These are phyloP conservation scores for Ligustrum vulgare DNA, from an alignment of 257 asterid species.

Conservation along the genomic window DNA sequence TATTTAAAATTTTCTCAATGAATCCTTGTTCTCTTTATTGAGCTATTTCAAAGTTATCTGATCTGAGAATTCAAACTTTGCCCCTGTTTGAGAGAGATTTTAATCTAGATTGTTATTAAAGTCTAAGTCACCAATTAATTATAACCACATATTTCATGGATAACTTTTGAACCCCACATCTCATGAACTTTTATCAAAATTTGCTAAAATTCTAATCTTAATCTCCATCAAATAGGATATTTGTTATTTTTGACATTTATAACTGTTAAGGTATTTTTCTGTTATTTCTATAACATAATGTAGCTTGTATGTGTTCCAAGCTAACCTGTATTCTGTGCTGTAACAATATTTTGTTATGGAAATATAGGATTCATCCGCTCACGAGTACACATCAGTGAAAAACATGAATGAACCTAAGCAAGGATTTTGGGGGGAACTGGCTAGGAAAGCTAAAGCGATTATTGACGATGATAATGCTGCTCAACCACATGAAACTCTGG, in stretches of 20 bases:
- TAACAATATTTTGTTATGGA: slow-evolving; percentile 23
- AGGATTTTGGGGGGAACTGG: slow-evolving; percentile 89
- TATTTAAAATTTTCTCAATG: not conserved
- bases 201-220: too few species aligned
- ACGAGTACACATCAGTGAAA: slow-evolving; percentile 60
- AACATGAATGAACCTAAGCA: slow-evolving; percentile 65
- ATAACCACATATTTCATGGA: too few species aligned
- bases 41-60: slow-evolving; percentile 9
- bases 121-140: too few species aligned
- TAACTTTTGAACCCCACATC: too few species aligned
- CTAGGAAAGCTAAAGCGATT: slow-evolving; percentile 85
- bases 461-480: slow-evolving; percentile 70
- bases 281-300: slow-evolving; percentile 16
- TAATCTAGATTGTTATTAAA: too few species aligned
- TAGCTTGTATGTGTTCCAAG: slow-evolving; percentile 11
- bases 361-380: slow-evolving; percentile 54
- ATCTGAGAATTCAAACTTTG: not conserved
- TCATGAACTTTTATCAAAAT: too few species aligned
- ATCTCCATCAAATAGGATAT: too few species aligned
- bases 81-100: too few species aligned
- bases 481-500: slow-evolving; percentile 43
- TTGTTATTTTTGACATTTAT: not conserved
- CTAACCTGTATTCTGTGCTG: slow-evolving; percentile 17
- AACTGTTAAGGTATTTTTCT: not conserved
- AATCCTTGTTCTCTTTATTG: not conserved